Conservation (phyloP, 73 alveolate genomes). For the Paramecium sonneborni region DNA sequence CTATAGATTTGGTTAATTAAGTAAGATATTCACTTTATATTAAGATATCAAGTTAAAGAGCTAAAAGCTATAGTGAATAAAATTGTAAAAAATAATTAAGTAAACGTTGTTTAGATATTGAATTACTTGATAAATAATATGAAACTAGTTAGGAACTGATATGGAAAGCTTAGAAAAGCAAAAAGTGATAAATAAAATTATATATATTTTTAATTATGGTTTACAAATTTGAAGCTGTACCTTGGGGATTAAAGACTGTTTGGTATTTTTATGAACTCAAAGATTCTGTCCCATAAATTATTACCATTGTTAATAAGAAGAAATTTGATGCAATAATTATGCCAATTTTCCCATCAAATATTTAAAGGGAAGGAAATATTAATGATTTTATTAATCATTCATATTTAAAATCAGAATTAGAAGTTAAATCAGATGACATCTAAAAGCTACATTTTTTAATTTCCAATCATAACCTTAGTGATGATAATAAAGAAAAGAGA, state of each 20-base stretch:
- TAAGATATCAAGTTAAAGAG: background rate
- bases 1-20: background rate
- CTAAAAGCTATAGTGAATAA: background rate
- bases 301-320: background rate
- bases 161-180: background rate
- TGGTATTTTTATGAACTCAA: slow-evolving; percentile 21
- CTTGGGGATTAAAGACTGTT: slow-evolving; percentile 38
- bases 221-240: slow-evolving; percentile 24
- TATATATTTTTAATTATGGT: background rate
- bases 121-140: background rate
- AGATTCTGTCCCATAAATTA: background rate
- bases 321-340: slow-evolving; percentile 21
- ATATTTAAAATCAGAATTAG: slow-evolving; percentile 17
- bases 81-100: background rate
- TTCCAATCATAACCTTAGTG: background rate
- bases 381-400: slow-evolving; percentile 24
- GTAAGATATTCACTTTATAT: background rate
- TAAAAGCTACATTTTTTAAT: background rate
- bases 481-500: background rate
- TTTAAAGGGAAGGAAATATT: slow-evolving; percentile 27
- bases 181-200: background rate
- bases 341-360: slow-evolving; percentile 6
- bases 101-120: background rate
- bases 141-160: background rate
- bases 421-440: background rate